Percentiles rank a stretch among this genome's conserved stretches.
Evolutionary conservation across 2,329 filamentous ascomycete species (phyloP).

Genomic region (Blastomyces silverae): DNA sequence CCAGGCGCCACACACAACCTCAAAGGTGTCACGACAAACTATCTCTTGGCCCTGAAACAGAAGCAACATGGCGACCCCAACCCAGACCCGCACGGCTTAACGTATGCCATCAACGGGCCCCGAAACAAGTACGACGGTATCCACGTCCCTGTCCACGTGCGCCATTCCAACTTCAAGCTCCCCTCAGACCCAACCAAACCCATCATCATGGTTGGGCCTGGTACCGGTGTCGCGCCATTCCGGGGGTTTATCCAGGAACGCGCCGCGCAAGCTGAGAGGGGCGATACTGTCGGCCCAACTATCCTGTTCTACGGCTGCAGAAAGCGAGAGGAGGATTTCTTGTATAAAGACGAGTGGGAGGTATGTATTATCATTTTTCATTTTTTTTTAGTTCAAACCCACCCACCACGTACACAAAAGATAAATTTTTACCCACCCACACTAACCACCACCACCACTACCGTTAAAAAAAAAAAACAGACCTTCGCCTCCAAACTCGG

Average conservation of each 20-base stretch:
- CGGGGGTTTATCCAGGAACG: constrained; percentile 92
- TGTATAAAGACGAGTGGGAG: constrained; percentile 89
- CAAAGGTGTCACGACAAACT: constrained; percentile 95
- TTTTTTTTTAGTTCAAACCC: constrained; percentile 4
- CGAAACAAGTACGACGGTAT: constrained; percentile 96
- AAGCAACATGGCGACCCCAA: constrained; percentile 82
- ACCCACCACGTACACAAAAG: not conserved
- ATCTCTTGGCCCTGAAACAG: constrained; percentile 86
- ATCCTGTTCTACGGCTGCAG: constrained; percentile 94
- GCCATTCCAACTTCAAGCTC: constrained; percentile 98
- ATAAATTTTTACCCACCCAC: not conserved
- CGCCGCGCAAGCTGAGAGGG: constrained; percentile 70
- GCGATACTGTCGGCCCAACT: constrained; percentile 76
- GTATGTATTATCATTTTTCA: constrained; percentile 48
- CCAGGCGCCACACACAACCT: constrained; percentile 71
- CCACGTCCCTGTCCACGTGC: constrained; percentile 88
- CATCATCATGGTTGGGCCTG: constrained; percentile 91
- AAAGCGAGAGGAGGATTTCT: constrained; percentile 77
- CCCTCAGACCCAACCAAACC: constrained; percentile 92
- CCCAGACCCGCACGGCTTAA: constrained; percentile 68
- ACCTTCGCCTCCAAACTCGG: constrained; percentile 76
- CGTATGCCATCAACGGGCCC: constrained; percentile 79
- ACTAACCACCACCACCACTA: not conserved
- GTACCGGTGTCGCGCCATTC: constrained; percentile 92
- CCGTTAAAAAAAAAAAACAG: constrained; percentile 45